Evolutionary conservation across 2,329 filamentous ascomycete species (phyloP), one percentile per base, ranked within the genome.

Genomic region (Pseudonectria foliicola): DNA sequence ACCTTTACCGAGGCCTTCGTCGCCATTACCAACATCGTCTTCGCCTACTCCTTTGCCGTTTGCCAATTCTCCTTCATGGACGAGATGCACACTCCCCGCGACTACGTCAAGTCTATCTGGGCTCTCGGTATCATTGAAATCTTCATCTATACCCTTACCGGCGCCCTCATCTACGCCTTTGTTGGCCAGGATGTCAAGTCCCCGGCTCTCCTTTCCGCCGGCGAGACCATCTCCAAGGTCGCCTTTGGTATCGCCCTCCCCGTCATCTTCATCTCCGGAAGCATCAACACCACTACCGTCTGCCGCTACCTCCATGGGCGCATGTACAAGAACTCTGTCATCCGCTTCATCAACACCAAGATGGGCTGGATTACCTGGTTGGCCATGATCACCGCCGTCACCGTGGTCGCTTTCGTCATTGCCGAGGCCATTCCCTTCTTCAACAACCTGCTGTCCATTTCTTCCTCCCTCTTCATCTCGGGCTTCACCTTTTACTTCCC

Each of bases 391-490:
- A 57, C 68, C 1, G 45, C 55, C 31, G 56, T 81, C 28, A 87
- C 82, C 63, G 33, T 81, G 10, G 34, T 82, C 10, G 78, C 78
- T 4, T 88, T 78, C 71, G 55, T 87, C 45, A 78, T 88, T 44
- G 82, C 82, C 11, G 76, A 82, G 51, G 74, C 79, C 1, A 81
- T 88, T 29, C 84, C 84, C 3, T 78, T 80, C 54, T 89, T 88
- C 63, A 75, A 74, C 42, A 68, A 81, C 32, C 63, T 88, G 29
- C 61, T 88, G n/a, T 64, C 67, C 37, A 67, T 73, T 50, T 64
- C 56, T 31, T 71, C 68, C 3, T 61, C 67, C 3, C 63, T 73
- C 21, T 72, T 73, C 53, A 59, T 73, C 46, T 71, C 68, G 6
- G 57, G 57, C 25, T 60, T 60, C 33, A 63, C 63, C 21, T 66